Evolutionary conservation across 148 eudicot genomes (phyloP).

Genomic region (Amaranthus palmeri): DNA sequence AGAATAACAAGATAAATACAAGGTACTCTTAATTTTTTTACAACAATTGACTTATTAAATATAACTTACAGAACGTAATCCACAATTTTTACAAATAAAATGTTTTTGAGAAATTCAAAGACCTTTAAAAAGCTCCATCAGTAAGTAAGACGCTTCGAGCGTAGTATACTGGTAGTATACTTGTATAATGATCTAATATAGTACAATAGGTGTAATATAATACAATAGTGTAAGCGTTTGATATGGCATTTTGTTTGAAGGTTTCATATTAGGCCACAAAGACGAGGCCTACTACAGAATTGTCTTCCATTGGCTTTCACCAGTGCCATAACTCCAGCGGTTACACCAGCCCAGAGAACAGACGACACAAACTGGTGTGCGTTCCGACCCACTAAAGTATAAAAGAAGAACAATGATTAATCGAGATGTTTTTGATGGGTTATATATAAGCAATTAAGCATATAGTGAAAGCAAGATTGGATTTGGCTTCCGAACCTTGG

Average conservation of each 20-base stretch:
- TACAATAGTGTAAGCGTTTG: background rate
- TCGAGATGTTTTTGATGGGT: background rate
- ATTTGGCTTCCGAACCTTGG: slow-evolving; percentile 37
- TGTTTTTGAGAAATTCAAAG: too few species aligned
- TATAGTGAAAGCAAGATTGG: background rate
- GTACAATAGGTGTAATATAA: too few species aligned
- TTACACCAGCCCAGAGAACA: slow-evolving; percentile 65
- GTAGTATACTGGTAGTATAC: too few species aligned
- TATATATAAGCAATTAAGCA: background rate
- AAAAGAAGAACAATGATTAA: background rate
- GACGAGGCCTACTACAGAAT: slow-evolving; percentile 86
- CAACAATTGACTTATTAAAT: too few species aligned
- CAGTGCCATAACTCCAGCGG: slow-evolving; percentile 80
- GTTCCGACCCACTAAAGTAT: slow-evolving; percentile 57
- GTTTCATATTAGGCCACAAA: slow-evolving; percentile 67
- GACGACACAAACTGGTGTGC: slow-evolving; percentile 55
- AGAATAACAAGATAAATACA: too few species aligned
- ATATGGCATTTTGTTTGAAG: background rate
- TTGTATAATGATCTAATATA: background rate
- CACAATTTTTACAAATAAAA: too few species aligned
- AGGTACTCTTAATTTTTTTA: too few species aligned
- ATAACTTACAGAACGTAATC: too few species aligned
- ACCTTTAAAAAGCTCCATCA: too few species aligned
- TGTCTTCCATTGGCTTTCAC: slow-evolving; percentile 83
- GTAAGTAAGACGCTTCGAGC: too few species aligned